A percentile compares a stretch with the other conserved stretches of the same genome.
These are phyloP conservation scores for Cardiospermum halicacabum DNA, from an alignment of 345 rosid genomes.

Conservation along the genomic window DNA sequence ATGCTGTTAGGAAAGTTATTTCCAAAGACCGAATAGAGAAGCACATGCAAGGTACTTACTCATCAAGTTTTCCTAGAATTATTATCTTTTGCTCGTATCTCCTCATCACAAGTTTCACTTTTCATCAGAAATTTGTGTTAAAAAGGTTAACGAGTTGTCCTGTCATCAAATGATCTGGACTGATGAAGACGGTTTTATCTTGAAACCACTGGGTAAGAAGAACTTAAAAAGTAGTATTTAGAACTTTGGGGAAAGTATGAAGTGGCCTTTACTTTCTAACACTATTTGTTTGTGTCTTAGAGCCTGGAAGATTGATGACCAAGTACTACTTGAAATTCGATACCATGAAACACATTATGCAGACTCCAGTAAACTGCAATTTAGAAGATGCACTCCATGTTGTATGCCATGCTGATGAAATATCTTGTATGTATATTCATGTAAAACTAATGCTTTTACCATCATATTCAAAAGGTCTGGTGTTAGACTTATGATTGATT, in stretches of 20 bases:
- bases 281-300: conserved; percentile 28
- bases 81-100: conserved; percentile 8
- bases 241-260: conserved; percentile 2
- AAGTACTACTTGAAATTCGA: conserved; percentile 83
- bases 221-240: conserved; percentile 13
- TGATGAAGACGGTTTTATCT: conserved; percentile 77
- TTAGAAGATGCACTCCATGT: conserved; percentile 75
- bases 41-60: conserved; percentile 68
- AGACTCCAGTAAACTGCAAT: conserved; percentile 55
- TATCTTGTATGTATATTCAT: conserved; percentile 63
- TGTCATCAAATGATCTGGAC: conserved; percentile 86
- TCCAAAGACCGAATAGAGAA: conserved; percentile 73
- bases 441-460: conserved; percentile 3
- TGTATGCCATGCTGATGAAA: conserved; percentile 83
- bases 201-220: conserved; percentile 79
- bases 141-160: conserved; percentile 75
- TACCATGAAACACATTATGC: conserved; percentile 91
- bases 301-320: conserved; percentile 97
- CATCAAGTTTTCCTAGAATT: conserved; percentile 7
- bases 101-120: conserved; percentile 20
- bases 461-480: conserved; percentile 1
- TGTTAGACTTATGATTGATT: not conserved
- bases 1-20: conserved; percentile 71
- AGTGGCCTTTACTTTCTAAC: conserved; percentile 7
- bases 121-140: conserved; percentile 63